Base-by-base conservation (phyloP, 1,284 basidiomycete genomes). In the Heterobasidion occidentale region DNA sequence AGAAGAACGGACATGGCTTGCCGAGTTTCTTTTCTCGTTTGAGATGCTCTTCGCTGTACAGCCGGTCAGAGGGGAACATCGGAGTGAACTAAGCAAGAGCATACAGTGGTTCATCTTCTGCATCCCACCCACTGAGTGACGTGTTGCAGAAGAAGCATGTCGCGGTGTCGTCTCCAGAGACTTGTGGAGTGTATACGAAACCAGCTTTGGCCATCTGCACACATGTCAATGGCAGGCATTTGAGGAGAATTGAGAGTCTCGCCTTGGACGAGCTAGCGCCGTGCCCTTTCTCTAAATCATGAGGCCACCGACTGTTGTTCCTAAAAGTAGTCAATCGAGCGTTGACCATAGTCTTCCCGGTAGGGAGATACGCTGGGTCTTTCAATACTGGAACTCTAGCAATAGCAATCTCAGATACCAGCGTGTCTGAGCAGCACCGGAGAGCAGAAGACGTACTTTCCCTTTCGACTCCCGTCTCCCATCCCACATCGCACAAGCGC, bases 141-240 rank as follows among this genome's bases (percentile, higher is more conserved):
- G 86, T 76, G 49, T 81, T 74, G 67, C 92, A 94, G 63, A 92
- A 89, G 2, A 92, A 74, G 67, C 92, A 94, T 0, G 81, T 81
- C 0, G 83, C 89, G 0, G 83, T 81, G 66, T 94, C 92, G 58
- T 90, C 86, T 2, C 78, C 83, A 3, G 72, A 63, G 11, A 73
- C 67, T 58, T 80, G 77, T 0, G 90, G 88, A 1, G 82, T 84
- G 64, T 79, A 91, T 0, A 90, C 78, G 63, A 94, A 94, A 4
- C 92, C 92, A 1, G 90, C 90, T 61, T 81, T 80, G 0, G 92
- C 88, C 78, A 94, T 85, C 92, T 94, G 55, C 14, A 56, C 36
- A 53, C 17, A 56, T 54, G 49, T 51, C 8, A 47, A 51, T 9
- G 52, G 35, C 33, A 51, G 14, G 20, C 27, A 42, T 27, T 4